Conservation (phyloP, 257 asterid species). For the Avicennia marina region DNA sequence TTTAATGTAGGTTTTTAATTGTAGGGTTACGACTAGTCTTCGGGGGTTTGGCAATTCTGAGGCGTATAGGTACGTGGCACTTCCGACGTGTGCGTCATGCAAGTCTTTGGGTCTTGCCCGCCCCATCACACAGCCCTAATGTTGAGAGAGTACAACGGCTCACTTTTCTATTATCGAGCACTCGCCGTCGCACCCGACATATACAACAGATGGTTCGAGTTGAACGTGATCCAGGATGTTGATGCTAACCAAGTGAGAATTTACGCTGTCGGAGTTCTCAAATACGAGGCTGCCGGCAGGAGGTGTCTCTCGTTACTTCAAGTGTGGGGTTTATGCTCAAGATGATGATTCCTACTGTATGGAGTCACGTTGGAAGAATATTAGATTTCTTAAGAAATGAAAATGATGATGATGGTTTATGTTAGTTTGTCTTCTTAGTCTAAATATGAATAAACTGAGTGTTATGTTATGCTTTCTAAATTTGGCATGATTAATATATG, state of each 20-base stretch:
- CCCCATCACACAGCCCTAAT: slow-evolving; percentile 31
- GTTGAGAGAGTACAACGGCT: slow-evolving; percentile 27
- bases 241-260: slow-evolving; percentile 15
- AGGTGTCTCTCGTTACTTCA: slow-evolving; percentile 26
- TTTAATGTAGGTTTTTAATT: not conserved
- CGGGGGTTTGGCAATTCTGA: slow-evolving; percentile 39
- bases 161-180: slow-evolving; percentile 18
- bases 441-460: no score
- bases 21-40: slow-evolving; percentile 32
- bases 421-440: no score
- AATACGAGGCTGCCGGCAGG: slow-evolving; percentile 17
- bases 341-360: slow-evolving; percentile 23
- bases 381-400: slow-evolving; percentile 25
- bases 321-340: slow-evolving; percentile 38
- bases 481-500: no score
- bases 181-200: slow-evolving; percentile 13
- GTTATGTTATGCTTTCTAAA: no score
- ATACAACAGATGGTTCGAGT: slow-evolving; percentile 25
- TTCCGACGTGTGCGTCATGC: slow-evolving; percentile 35
- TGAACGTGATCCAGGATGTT: slow-evolving; percentile 37
- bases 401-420: not conserved
- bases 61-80: slow-evolving; percentile 29
- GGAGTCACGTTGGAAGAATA: slow-evolving; percentile 36
- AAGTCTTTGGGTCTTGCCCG: slow-evolving; percentile 27
- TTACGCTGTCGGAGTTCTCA: slow-evolving; percentile 21